Percentiles rank a stretch among this genome's conserved stretches.
phyloP scores from a whole-genome alignment of 2,329 filamentous ascomycete genomes.

The Nemania diffusa region DNA sequence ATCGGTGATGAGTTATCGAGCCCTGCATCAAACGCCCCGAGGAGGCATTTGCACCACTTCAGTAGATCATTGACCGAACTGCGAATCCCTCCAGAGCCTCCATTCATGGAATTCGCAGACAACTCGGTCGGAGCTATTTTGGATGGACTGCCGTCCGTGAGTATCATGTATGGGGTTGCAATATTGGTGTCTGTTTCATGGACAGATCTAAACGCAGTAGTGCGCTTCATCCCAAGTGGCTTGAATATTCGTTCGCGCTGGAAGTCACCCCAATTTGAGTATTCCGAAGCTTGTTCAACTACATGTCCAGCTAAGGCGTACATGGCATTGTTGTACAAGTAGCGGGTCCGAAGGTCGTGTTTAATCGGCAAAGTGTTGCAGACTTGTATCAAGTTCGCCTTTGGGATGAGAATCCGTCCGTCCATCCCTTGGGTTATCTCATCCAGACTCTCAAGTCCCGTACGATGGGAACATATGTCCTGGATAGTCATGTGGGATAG shows the following conservation, averaged over 20 bases:
- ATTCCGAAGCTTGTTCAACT: neutral
- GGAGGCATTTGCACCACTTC: neutral
- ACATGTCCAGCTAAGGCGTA: neutral
- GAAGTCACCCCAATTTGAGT: neutral
- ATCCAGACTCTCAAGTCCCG: neutral
- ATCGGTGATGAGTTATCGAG: neutral
- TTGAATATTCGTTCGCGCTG: neutral
- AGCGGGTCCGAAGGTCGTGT: neutral
- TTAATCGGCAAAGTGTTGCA: neutral
- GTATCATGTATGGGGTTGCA: neutral
- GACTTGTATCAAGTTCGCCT: neutral
- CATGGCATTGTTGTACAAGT: constrained; percentile 2
- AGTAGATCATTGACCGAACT: neutral
- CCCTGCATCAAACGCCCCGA: neutral
- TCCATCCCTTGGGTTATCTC: neutral
- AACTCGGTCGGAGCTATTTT: neutral
- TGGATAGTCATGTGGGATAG: neutral
- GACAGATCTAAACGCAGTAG: neutral
- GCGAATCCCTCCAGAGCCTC: neutral
- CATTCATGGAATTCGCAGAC: constrained; percentile 4
- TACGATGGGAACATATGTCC: neutral
- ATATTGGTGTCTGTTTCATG: neutral
- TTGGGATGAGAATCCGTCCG: neutral
- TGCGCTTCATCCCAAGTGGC: neutral
- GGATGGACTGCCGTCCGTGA: neutral